Evolutionary conservation across 1,139 yeast species (phyloP), one percentile per base, ranked within the genome.

Genomic region (Geotrichum klebahnii): DNA sequence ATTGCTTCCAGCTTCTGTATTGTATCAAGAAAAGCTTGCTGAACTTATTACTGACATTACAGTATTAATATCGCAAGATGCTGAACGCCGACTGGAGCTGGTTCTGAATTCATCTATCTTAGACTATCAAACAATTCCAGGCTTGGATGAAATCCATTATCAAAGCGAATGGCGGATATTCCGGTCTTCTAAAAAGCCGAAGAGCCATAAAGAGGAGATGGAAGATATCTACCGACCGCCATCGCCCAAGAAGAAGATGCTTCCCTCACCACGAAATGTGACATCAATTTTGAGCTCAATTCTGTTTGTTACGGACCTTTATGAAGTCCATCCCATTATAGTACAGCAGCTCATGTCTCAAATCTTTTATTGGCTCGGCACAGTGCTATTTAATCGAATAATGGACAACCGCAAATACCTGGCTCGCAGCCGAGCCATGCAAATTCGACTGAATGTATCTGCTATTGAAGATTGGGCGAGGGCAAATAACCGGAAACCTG

Each of bases 401-500:
- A 68, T 89, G 48, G 73, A 80, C 31, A 81, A 77, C 59, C 78
- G 83, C 20, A 79, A 75, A 56, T 84, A 84, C 57, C 75, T 87
- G 49, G 79, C 96, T 0, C 76, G 99, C 53, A 76, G 88, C 1
- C 81, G 84, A 57, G 97, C 97, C 0, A 80, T 92, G 67, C 97
- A 92, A 65, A 82, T 92, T 44, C 74, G 97, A 49, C 76, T 92
- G 54, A 92, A 92, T 61, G 66, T 92, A 8, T 88, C 96, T 0
- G 79, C 86, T 2, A 70, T 92, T 45, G 97, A 92, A 66, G 97
- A 92, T 62, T 92, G 98, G 98, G 77, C 92, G 32, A 77, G 95
- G 54, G 76, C 84, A 3, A 92, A 87, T 62, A 84, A 87, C 66
- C 75, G 74, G 62, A 74, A 75, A 55, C 84, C 80, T 16, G 72